Conservation (phyloP, 2,329 filamentous ascomycete genomes). For the Diaporthe amygdali region DNA sequence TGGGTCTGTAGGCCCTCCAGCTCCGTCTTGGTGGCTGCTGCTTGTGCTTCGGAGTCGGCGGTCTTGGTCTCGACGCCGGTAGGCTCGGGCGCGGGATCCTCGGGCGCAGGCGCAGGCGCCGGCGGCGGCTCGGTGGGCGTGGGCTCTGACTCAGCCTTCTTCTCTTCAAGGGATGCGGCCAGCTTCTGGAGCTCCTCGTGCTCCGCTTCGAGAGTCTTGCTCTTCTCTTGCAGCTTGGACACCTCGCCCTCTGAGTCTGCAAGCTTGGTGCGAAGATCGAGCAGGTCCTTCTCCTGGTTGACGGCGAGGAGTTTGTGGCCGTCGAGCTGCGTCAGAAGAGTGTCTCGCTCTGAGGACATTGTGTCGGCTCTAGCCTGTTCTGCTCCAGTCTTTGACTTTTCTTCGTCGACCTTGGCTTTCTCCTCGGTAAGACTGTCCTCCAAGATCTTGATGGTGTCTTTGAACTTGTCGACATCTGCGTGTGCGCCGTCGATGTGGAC, state of each 20-base stretch:
- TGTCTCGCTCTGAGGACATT: slow-evolving; percentile 18
- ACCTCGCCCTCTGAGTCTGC: slow-evolving; percentile 15
- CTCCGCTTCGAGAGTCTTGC: slow-evolving; percentile 23
- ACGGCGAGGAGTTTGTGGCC: slow-evolving; percentile 15
- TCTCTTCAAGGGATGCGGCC: slow-evolving; percentile 8
- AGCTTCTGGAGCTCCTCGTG: slow-evolving; percentile 22
- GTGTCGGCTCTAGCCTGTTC: neutral
- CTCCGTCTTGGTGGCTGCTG: neutral
- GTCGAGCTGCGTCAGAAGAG: slow-evolving; percentile 14
- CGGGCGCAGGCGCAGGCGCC: too few species aligned
- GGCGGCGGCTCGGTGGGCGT: neutral
- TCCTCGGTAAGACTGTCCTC: neutral
- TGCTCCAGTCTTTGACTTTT: neutral
- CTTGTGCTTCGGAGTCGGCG: neutral
- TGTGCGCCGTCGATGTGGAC: slow-evolving; percentile 24
- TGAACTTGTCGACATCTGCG: slow-evolving; percentile 16
- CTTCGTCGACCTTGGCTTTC: slow-evolving; percentile 1
- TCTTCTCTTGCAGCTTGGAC: slow-evolving; percentile 19
- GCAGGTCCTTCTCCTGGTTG: slow-evolving; percentile 22
- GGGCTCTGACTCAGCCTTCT: neutral
- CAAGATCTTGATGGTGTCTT: neutral
- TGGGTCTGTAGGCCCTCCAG: slow-evolving; percentile 12
- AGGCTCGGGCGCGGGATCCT: neutral
- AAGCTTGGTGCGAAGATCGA: slow-evolving; percentile 17
- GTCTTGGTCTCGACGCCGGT: slow-evolving; percentile 3